phyloP scores from a whole-genome alignment of 257 asterid genomes.

The Fraxinus excelsior region DNA sequence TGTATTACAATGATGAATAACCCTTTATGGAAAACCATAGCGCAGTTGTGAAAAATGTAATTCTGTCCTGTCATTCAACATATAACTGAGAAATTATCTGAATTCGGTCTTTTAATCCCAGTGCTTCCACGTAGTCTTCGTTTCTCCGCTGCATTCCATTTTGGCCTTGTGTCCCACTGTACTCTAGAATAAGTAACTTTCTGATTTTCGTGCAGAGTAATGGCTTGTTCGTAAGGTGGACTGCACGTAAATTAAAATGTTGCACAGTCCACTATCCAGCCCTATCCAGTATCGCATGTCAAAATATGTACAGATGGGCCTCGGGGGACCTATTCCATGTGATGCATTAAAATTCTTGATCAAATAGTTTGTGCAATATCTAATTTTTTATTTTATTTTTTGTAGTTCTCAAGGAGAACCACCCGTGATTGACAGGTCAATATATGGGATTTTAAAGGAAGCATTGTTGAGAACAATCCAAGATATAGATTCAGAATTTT shows the following conservation, averaged over 20 bases:
- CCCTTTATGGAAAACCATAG: not conserved
- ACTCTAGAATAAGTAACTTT: not conserved
- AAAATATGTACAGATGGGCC: not conserved
- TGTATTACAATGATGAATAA: not conserved
- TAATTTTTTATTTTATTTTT: conserved; percentile 15
- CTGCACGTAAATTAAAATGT: not conserved
- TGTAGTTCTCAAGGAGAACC: conserved; percentile 33
- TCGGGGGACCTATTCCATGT: not conserved
- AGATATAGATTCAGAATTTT: conserved; percentile 71
- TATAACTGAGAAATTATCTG: not conserved
- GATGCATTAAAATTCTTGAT: not conserved
- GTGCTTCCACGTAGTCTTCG: too few species aligned
- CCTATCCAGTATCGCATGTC: not conserved
- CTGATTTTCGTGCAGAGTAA: not conserved
- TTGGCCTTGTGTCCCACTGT: not conserved
- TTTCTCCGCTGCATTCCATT: too few species aligned
- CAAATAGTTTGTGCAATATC: not conserved
- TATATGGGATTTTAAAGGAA: conserved; percentile 42
- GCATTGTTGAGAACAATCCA: conserved; percentile 61
- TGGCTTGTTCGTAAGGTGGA: not conserved
- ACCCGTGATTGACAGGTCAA: conserved; percentile 25
- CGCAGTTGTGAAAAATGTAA: not conserved
- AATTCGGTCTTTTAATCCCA: too few species aligned
- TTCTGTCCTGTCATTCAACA: not conserved
- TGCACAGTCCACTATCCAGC: not conserved